Conservation (phyloP, 345 rosid genomes). For the Camelina hispida region DNA sequence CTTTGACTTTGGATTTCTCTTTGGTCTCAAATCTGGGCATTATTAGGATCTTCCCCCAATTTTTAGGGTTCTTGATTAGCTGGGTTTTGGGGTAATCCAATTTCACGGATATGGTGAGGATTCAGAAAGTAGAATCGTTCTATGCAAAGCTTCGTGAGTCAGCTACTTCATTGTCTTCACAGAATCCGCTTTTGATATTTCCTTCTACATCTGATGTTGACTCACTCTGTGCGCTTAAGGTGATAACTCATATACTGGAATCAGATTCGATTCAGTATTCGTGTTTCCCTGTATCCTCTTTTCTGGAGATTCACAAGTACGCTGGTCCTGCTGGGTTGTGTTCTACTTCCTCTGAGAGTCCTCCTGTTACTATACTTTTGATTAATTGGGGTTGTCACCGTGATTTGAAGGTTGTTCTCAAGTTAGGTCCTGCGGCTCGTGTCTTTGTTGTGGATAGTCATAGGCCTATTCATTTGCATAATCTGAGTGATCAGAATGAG, state of each 20-base stretch:
- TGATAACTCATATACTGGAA: slow-evolving; percentile 78
- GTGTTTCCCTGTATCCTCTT: slow-evolving; percentile 93
- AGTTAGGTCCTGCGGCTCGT: slow-evolving; percentile 59
- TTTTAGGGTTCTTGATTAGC: too few species aligned
- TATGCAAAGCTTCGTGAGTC: slow-evolving; percentile 79
- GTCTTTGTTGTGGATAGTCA: slow-evolving; percentile 95
- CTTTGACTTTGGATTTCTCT: not conserved
- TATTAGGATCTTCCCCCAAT: too few species aligned
- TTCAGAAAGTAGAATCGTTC: slow-evolving; percentile 65
- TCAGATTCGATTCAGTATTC: slow-evolving; percentile 93
- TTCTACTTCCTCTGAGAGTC: slow-evolving; percentile 50
- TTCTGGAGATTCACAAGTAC: slow-evolving; percentile 74
- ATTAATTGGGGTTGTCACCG: slow-evolving; percentile 96
- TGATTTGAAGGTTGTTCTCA: slow-evolving; percentile 63
- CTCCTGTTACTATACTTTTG: slow-evolving; percentile 66
- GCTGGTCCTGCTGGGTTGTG: slow-evolving; percentile 64
- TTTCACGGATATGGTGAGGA: slow-evolving; percentile 76
- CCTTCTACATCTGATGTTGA: slow-evolving; percentile 95
- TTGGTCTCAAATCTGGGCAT: too few species aligned
- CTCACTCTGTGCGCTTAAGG: slow-evolving; percentile 85
- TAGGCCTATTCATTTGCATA: slow-evolving; percentile 91
- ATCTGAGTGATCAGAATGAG: slow-evolving; percentile 70
- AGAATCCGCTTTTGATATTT: slow-evolving; percentile 73
- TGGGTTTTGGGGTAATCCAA: slow-evolving; percentile 5
- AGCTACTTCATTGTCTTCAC: slow-evolving; percentile 57